Percentiles rank a stretch among this genome's conserved stretches.
phyloP scores from a whole-genome alignment of 176 grass and related monocot genomes.

The Oryza meyeriana region DNA sequence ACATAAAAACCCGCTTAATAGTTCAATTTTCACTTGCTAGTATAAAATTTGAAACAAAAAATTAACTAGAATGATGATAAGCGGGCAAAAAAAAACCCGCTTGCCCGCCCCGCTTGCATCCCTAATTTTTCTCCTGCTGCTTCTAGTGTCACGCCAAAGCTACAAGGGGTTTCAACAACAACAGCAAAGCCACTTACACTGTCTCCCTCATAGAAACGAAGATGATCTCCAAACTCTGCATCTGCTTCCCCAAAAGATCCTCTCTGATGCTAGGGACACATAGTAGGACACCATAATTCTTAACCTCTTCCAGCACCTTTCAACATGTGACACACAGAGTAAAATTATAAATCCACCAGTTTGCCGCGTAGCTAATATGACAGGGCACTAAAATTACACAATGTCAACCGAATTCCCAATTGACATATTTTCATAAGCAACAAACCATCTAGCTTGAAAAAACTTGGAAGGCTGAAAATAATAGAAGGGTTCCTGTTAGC shows the following conservation, averaged over 20 bases:
- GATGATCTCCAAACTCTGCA: conserved; percentile 53
- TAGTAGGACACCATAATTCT: conserved; percentile 63
- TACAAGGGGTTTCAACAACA: background rate
- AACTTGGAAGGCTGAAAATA: background rate
- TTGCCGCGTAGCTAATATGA: background rate
- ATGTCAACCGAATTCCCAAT: background rate
- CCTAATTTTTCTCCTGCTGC: background rate
- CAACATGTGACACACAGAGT: conserved; percentile 6
- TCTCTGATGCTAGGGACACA: conserved; percentile 50
- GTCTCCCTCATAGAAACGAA: conserved; percentile 51
- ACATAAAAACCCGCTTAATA: no score
- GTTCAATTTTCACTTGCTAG: no score
- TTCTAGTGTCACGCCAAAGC: background rate
- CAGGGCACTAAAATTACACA: background rate
- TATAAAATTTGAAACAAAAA: no score
- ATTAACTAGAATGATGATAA: no score
- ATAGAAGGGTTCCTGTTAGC: background rate
- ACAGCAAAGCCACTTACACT: conserved; percentile 45
- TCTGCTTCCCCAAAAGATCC: conserved; percentile 66
- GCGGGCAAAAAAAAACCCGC: no score
- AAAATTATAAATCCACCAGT: background rate
- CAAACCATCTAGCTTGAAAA: background rate
- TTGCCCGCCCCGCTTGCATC: no score
- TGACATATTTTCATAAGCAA: background rate
- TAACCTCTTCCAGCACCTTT: conserved; percentile 56